These are phyloP conservation scores for Oryza nivara DNA, from an alignment of 176 grass and related monocot species.

Conservation along the genomic window DNA sequence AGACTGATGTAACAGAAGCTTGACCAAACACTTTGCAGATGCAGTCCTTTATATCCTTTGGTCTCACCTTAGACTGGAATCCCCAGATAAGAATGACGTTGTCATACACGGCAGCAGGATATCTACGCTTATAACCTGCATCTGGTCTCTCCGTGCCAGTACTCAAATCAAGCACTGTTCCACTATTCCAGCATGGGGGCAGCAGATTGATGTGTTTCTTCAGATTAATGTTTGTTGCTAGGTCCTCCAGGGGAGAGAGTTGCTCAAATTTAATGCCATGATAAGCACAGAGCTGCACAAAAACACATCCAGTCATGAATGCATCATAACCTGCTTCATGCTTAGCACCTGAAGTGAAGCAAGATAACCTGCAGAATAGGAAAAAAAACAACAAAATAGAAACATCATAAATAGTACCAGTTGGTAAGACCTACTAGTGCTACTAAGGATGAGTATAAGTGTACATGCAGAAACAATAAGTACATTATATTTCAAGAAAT, in stretches of 20 bases:
- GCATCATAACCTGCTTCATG: constrained; percentile 97
- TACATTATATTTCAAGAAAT: constrained; percentile 22
- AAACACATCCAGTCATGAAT: constrained; percentile 97
- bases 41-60: constrained; percentile 73
- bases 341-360: constrained; percentile 84
- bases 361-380: constrained; percentile 67
- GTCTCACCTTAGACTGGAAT: constrained; percentile 64
- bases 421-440: constrained; percentile 8
- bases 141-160: constrained; percentile 78
- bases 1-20: constrained; percentile 60
- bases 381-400: constrained; percentile 32
- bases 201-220: constrained; percentile 70
- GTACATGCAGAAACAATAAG: constrained; percentile 34
- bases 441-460: neutral
- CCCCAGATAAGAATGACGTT: constrained; percentile 82
- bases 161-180: constrained; percentile 77
- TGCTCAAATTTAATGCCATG: constrained; percentile 74
- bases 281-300: constrained; percentile 68
- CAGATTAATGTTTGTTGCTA: constrained; percentile 61
- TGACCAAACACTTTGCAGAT: constrained; percentile 78
- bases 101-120: constrained; percentile 51
- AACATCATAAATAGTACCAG: constrained; percentile 27
- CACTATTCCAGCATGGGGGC: constrained; percentile 76
- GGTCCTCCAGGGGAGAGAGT: constrained; percentile 46
- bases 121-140: constrained; percentile 55